These are phyloP conservation scores for Wickerhamomyces bisporus DNA, from an alignment of 805 yeast species.

Conservation along the genomic window DNA sequence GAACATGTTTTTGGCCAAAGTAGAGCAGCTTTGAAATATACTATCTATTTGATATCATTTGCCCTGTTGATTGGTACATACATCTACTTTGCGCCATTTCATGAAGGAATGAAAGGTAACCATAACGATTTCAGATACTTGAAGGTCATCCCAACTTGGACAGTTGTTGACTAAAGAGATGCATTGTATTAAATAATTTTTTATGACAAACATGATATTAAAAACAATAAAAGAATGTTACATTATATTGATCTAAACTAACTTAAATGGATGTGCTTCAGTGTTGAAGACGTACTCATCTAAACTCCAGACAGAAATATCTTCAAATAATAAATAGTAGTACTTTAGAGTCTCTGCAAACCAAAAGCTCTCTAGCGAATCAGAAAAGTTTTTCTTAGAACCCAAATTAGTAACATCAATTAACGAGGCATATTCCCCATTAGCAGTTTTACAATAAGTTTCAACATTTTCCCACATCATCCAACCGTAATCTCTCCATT, in stretches of 20 bases:
- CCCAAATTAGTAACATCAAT: constrained; percentile 32
- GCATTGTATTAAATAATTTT: too few species aligned
- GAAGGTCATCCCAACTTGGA: constrained; percentile 55
- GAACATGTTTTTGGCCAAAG: constrained; percentile 22
- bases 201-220: too few species aligned
- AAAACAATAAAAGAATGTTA: background rate
- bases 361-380: constrained; percentile 47
- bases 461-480: constrained; percentile 36
- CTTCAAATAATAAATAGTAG: constrained; percentile 44
- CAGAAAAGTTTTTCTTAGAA: constrained; percentile 22
- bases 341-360: constrained; percentile 57
- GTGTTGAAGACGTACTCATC: constrained; percentile 56
- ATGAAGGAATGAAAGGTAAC: constrained; percentile 75
- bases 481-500: constrained; percentile 54
- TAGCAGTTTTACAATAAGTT: constrained; percentile 25
- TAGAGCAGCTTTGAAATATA: constrained; percentile 20
- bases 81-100: constrained; percentile 56
- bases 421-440: constrained; percentile 35
- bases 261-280: constrained; percentile 55
- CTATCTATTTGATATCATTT: constrained; percentile 43
- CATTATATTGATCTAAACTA: constrained; percentile 2
- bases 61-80: constrained; percentile 52
- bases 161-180: constrained; percentile 14
- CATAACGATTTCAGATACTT: constrained; percentile 43
- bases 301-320: constrained; percentile 35